phyloP scores from a whole-genome alignment of 306 rosid genomes.

The Begonia peltatifolia region DNA sequence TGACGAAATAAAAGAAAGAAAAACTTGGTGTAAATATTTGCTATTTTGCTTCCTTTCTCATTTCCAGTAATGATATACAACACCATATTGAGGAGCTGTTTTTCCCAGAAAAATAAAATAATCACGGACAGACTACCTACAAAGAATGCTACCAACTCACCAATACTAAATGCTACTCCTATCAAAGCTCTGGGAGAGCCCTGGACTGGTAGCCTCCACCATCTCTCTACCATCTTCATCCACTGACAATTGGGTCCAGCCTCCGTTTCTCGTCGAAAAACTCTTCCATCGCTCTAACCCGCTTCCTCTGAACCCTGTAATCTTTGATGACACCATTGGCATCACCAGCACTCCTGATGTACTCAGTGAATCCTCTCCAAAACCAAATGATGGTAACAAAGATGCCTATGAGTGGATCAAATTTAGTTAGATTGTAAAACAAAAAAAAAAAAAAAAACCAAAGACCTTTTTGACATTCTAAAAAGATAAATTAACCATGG shows the following conservation, averaged over 20 bases:
- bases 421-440: neutral
- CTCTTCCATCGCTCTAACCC: conserved; percentile 54
- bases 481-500: neutral
- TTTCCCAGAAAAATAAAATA: too few species aligned
- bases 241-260: conserved; percentile 43
- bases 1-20: too few species aligned
- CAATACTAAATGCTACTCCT: conserved; percentile 1
- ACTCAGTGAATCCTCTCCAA: conserved; percentile 82
- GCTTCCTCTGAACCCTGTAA: conserved; percentile 82
- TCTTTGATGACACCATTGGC: conserved; percentile 97
- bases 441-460: too few species aligned
- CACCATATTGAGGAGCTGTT: too few species aligned
- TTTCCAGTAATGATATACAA: too few species aligned
- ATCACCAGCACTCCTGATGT: conserved; percentile 88
- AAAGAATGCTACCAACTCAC: too few species aligned
- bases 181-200: conserved; percentile 1
- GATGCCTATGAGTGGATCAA: conserved; percentile 39
- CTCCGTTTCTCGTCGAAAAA: conserved; percentile 47
- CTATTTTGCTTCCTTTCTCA: too few species aligned
- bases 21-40: too few species aligned
- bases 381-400: conserved; percentile 58
- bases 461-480: neutral
- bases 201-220: too few species aligned
- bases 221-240: conserved; percentile 31
- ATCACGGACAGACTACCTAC: too few species aligned